Percentiles rank a stretch among this genome's conserved stretches.
phyloP scores from a whole-genome alignment of 192 early-diverging fungal genomes.

The Anaeromyces robustus region DNA sequence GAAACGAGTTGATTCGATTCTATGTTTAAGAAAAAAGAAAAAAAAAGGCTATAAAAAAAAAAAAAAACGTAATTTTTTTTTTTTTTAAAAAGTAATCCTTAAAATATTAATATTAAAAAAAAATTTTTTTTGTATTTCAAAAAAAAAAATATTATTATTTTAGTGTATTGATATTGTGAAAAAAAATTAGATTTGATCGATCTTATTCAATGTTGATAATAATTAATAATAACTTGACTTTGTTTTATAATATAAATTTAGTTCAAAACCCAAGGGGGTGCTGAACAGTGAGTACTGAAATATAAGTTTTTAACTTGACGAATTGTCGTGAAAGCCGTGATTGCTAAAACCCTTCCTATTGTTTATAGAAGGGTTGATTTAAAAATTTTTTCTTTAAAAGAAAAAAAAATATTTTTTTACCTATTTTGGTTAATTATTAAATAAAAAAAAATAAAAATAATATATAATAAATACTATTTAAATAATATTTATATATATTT shows the following conservation, averaged over 20 bases:
- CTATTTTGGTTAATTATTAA: not conserved
- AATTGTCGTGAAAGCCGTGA: not conserved
- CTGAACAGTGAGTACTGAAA: not conserved
- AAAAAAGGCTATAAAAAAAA: not conserved
- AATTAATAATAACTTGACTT: not conserved
- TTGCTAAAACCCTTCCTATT: not conserved
- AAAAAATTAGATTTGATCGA: not conserved
- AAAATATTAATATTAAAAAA: not conserved
- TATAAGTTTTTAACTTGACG: not conserved
- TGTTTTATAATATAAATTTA: no score
- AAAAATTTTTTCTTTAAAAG: no score
- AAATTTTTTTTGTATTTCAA: not conserved
- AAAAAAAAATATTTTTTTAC: not conserved
- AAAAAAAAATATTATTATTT: not conserved
- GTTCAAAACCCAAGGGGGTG: not conserved
- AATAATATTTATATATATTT: not conserved
- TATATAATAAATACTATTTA: not conserved
- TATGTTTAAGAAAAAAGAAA: not conserved
- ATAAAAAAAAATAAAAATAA: not conserved
- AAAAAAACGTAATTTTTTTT: not conserved
- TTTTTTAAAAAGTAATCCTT: not conserved
- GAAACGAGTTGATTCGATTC: not conserved
- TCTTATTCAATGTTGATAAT: not conserved
- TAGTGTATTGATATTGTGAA: not conserved
- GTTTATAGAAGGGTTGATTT: not conserved